Percentiles rank a stretch among this genome's conserved stretches.
Evolutionary conservation across 768 basidiomycete genomes (phyloP).

Genomic region (Exidia glandulosa): DNA sequence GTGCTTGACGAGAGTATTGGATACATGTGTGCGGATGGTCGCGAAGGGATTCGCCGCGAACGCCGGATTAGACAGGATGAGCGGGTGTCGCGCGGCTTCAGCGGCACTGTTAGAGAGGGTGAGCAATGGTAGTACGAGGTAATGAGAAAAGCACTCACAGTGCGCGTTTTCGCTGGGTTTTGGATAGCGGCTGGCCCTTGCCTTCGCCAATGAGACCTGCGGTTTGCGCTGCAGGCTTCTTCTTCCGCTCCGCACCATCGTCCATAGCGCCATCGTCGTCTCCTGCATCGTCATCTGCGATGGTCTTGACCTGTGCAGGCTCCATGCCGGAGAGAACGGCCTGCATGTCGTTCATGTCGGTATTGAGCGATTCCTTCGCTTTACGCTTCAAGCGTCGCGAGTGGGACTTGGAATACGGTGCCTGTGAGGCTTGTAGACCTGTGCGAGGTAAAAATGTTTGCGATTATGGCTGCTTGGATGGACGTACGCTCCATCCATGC

Average conservation of each 20-base stretch:
- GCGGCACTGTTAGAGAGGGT: constrained; percentile 33
- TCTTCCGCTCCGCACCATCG: not conserved
- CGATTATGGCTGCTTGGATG: not conserved
- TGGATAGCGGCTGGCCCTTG: constrained; percentile 43
- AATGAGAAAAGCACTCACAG: constrained; percentile 36
- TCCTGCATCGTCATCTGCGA: not conserved
- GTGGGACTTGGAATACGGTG: constrained; percentile 65
- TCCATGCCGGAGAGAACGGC: constrained; percentile 4
- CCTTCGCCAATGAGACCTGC: constrained; percentile 56
- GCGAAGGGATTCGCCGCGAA: constrained; percentile 63
- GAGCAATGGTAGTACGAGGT: constrained; percentile 2
- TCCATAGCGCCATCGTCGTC: constrained; percentile 2
- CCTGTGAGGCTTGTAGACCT: constrained; percentile 39
- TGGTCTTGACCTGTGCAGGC: not conserved
- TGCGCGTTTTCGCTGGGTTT: constrained; percentile 52
- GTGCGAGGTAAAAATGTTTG: not conserved
- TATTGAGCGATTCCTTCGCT: constrained; percentile 28
- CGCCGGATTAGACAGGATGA: constrained; percentile 53
- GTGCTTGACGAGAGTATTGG: constrained; percentile 62
- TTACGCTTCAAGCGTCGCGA: constrained; percentile 59
- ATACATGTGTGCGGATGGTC: constrained; percentile 67
- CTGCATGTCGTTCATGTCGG: constrained; percentile 26
- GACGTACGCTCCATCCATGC: constrained; percentile 53
- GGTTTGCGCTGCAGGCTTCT: constrained; percentile 5
- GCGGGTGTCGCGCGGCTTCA: constrained; percentile 59